These are phyloP conservation scores for Cladophialophora psammophila DNA, from an alignment of 2,329 filamentous ascomycete species.

Conservation along the genomic window DNA sequence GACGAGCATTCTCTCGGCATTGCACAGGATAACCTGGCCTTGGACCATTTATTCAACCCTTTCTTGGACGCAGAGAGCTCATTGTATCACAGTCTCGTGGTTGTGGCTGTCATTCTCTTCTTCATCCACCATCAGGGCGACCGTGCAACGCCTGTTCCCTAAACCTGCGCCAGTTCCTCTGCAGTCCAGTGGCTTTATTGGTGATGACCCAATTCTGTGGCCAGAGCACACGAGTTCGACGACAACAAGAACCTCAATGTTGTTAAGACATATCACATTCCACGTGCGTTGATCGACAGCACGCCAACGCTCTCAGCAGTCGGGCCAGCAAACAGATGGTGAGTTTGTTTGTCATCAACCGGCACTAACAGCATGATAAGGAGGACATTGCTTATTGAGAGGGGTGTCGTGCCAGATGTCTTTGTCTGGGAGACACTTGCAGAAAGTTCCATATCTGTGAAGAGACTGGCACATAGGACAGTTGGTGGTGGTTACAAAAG, in stretches of 20 bases:
- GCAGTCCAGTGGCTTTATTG: not conserved
- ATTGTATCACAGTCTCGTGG: not conserved
- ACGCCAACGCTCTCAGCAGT: not conserved
- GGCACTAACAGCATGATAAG: not conserved
- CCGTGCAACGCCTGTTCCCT: not conserved
- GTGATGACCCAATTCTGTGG: not conserved
- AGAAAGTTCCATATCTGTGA: not conserved
- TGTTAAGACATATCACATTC: not conserved
- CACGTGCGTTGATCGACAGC: not conserved
- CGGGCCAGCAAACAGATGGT: not conserved
- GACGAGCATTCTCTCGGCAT: not conserved
- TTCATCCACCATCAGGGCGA: not conserved
- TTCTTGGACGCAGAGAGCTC: not conserved
- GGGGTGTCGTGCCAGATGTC: not conserved
- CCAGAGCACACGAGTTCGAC: not conserved
- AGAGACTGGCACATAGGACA: not conserved
- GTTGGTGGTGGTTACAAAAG: not conserved
- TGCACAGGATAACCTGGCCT: constrained; percentile 1
- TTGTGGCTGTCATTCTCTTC: not conserved
- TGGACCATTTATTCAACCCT: not conserved
- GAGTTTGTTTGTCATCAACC: not conserved
- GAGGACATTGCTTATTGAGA: not conserved
- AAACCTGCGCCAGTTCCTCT: not conserved
- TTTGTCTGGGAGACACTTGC: not conserved
- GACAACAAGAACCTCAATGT: not conserved